Conservation (phyloP, 1,284 basidiomycete species). For the Microbotryum silenes-acaulis region DNA sequence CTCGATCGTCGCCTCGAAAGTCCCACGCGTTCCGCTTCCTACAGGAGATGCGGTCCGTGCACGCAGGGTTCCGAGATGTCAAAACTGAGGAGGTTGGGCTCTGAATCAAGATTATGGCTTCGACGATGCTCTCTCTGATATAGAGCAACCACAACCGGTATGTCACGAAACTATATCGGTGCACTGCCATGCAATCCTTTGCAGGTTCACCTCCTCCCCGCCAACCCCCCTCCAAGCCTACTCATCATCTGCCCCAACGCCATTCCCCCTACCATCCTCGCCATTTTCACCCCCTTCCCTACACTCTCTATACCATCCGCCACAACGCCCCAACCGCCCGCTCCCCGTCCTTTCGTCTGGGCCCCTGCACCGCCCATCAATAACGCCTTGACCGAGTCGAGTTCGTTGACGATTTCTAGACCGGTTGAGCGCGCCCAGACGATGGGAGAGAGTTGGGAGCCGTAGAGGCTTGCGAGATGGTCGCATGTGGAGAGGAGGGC, state of each 20-base stretch:
- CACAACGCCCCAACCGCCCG: conserved; percentile 10
- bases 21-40: no score
- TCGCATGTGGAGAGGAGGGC: conserved; percentile 72
- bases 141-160: no score
- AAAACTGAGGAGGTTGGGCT: no score
- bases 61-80: no score
- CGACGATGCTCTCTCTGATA: no score
- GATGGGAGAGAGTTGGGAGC: conserved; percentile 55
- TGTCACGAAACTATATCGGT: no score
- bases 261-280: conserved; percentile 3
- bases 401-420: conserved; percentile 82
- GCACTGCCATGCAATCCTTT: no score
- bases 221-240: conserved; percentile 4
- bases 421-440: conserved; percentile 81
- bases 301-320: conserved; percentile 11
- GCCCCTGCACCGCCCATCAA: conserved; percentile 73
- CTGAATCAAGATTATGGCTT: no score
- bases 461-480: conserved; percentile 79
- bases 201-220: background rate
- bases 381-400: conserved; percentile 68
- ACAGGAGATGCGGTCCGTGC: no score
- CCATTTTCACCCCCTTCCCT: background rate
- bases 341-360: background rate
- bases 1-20: no score
- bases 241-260: conserved; percentile 2